Base-by-base conservation (phyloP, 2,329 filamentous ascomycete species). In the Gremmenia infestans region DNA sequence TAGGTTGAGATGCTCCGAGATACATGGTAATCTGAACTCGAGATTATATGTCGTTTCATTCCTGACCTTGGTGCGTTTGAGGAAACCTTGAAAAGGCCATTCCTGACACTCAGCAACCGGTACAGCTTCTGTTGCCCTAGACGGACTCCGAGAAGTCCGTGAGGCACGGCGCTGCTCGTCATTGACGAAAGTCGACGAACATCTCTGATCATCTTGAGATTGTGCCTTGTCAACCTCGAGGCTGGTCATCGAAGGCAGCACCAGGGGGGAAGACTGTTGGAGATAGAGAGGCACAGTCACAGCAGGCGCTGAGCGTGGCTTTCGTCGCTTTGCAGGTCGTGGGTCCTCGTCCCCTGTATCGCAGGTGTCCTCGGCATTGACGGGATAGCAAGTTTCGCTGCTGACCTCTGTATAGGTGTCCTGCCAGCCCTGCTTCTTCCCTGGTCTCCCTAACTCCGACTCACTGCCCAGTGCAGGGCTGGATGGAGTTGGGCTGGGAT, bases 21-120 rank as follows among this genome's bases (percentile, higher is more conserved):
- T 2, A 32, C 28, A 15, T 48, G 50, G 53, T 45, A 60, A 51
- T 50, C 56, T 48, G 58, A 60, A 61, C 54, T 63, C 59, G 55
- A 63, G 56, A 58, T 57, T 60, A 54, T 54, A 60, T 52, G 57
- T 59, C 48, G 40, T 37, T 22, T 60, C 52, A 46, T 56, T 15
- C 25, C 15, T 7, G 32, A 50, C 37, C 48, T 15, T 53, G 42
- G 42, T 57, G 35, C 56, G 53, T 60, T 60, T 59, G 37, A 63
- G 46, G 49, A 60, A 63, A 12, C 58, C 51, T 58, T 60, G 43
- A 55, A 64, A 56, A 45, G 54, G 57, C 58, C 49, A 61, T 50
- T 64, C 57, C 42, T 57, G 54, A 58, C 60, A 64, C 52, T 60
- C 47, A 23, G 60, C 54, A 58, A 53, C 39, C 57, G 46, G 48